Percentiles rank a stretch among this genome's conserved stretches.
phyloP scores from a whole-genome alignment of 352 stramenopile genomes.

The Pythium aristosporum region DNA sequence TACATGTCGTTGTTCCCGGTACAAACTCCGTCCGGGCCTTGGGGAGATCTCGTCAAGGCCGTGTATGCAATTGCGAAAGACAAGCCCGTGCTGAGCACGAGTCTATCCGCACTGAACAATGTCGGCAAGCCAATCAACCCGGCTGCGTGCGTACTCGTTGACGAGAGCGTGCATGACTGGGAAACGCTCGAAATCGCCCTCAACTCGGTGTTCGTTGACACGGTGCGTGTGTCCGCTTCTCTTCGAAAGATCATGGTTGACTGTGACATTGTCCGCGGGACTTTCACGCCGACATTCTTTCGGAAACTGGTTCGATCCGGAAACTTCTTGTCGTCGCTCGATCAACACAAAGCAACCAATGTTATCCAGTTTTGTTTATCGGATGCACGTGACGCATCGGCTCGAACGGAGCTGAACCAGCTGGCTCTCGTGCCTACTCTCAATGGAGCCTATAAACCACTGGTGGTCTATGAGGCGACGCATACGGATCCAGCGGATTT shows the following conservation, averaged over 20 bases:
- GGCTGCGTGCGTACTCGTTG: slow-evolving; percentile 15
- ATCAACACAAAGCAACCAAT: not conserved
- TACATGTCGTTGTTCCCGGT: slow-evolving; percentile 40
- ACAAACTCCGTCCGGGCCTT: slow-evolving; percentile 47
- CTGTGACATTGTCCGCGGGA: slow-evolving; percentile 12
- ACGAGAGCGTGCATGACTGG: slow-evolving; percentile 22
- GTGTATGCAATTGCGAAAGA: slow-evolving; percentile 57
- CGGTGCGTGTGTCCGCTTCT: slow-evolving; percentile 12
- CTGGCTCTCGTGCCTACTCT: slow-evolving; percentile 16
- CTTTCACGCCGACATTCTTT: slow-evolving; percentile 24
- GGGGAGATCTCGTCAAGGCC: slow-evolving; percentile 46
- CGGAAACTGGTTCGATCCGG: slow-evolving; percentile 16
- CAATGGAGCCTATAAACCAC: slow-evolving; percentile 12
- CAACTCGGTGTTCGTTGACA: slow-evolving; percentile 23
- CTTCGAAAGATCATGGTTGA: slow-evolving; percentile 17
- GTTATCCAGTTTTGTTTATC: slow-evolving; percentile 26
- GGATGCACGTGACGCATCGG: slow-evolving; percentile 8
- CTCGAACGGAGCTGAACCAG: slow-evolving; percentile 14
- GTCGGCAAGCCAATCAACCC: slow-evolving; percentile 15
- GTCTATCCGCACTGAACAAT: slow-evolving; percentile 16
- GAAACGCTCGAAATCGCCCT: slow-evolving; percentile 19
- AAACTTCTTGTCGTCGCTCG: slow-evolving; percentile 19
- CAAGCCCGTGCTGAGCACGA: slow-evolving; percentile 46
- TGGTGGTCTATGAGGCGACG: slow-evolving; percentile 2
- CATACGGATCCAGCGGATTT: slow-evolving; percentile 5